These are phyloP conservation scores for Phytomonas sp. DNA, from an alignment of 208 protist species.

Conservation along the genomic window DNA sequence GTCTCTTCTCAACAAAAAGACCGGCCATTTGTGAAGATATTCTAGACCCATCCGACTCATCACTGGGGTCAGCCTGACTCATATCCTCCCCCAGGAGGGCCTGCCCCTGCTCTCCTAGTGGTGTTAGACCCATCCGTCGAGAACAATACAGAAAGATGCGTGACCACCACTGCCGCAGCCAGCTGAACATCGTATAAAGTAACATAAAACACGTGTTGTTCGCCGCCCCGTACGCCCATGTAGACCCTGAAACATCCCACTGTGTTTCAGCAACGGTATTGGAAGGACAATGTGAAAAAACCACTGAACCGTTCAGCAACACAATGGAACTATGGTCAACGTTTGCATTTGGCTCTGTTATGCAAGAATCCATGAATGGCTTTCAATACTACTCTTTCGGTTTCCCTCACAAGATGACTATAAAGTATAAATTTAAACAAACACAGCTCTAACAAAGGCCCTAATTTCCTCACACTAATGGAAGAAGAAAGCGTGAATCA, in stretches of 20 bases:
- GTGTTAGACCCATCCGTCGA: not conserved
- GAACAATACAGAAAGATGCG: not conserved
- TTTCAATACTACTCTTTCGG: not conserved
- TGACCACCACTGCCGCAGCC: not conserved
- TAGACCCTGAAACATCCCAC: not conserved
- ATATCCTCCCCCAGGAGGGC: not conserved
- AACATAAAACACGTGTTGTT: not conserved
- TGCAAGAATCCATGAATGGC: not conserved
- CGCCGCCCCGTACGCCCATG: not conserved
- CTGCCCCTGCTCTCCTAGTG: not conserved
- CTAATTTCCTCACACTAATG: not conserved
- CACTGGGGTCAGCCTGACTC: not conserved
- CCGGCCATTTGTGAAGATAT: not conserved
- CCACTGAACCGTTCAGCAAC: not conserved
- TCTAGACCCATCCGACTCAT: not conserved
- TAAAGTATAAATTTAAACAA: not conserved
- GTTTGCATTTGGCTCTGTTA: not conserved
- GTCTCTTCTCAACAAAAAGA: not conserved
- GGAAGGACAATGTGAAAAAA: not conserved
- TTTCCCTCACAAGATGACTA: not conserved
- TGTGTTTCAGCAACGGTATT: not conserved
- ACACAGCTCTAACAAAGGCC: not conserved
- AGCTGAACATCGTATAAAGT: not conserved
- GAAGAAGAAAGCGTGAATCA: not conserved
- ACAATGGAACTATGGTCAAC: not conserved